Conservation (phyloP, 495 filamentous ascomycete species). For the Aspergillus saccharolyticus region DNA sequence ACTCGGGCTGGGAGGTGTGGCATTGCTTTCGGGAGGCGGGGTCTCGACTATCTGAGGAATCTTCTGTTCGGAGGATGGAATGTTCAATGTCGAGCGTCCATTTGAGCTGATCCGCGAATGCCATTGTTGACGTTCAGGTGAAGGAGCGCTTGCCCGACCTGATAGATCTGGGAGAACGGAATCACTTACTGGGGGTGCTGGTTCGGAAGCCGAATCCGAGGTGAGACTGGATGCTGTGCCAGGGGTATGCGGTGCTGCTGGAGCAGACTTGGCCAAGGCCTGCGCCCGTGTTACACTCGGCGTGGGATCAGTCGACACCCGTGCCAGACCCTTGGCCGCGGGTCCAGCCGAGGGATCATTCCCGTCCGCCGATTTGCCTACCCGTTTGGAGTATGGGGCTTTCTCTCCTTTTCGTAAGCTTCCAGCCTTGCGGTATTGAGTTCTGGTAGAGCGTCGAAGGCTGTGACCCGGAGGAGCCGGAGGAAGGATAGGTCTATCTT, state of each 20-base stretch:
- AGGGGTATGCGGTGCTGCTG: slow-evolving; percentile 20
- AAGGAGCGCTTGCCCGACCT: slow-evolving; percentile 16
- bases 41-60: slow-evolving; percentile 70
- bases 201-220: slow-evolving; percentile 28
- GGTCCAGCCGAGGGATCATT: slow-evolving; percentile 51
- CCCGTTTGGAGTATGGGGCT: slow-evolving; percentile 70
- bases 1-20: slow-evolving; percentile 21
- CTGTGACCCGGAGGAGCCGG: slow-evolving; percentile 66
- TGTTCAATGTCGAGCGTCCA: slow-evolving; percentile 40
- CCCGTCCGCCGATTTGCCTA: slow-evolving; percentile 54
- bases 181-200: slow-evolving; percentile 21
- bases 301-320: slow-evolving; percentile 74
- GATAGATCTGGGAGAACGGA: slow-evolving; percentile 7
- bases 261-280: slow-evolving; percentile 27
- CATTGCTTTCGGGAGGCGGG: slow-evolving; percentile 40
- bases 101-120: slow-evolving; percentile 43
- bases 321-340: slow-evolving; percentile 51
- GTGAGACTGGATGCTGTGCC: slow-evolving; percentile 21
- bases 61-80: slow-evolving; percentile 34
- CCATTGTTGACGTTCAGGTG: slow-evolving; percentile 34
- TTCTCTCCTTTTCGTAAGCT: slow-evolving; percentile 77
- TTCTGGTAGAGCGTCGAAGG: slow-evolving; percentile 83
- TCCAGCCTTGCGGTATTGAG: slow-evolving; percentile 79
- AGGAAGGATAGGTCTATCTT: slow-evolving; percentile 85
- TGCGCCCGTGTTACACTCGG: slow-evolving; percentile 30